These are phyloP conservation scores for Calonectria honghensis DNA, from an alignment of 2,329 filamentous ascomycete species.

Conservation along the genomic window DNA sequence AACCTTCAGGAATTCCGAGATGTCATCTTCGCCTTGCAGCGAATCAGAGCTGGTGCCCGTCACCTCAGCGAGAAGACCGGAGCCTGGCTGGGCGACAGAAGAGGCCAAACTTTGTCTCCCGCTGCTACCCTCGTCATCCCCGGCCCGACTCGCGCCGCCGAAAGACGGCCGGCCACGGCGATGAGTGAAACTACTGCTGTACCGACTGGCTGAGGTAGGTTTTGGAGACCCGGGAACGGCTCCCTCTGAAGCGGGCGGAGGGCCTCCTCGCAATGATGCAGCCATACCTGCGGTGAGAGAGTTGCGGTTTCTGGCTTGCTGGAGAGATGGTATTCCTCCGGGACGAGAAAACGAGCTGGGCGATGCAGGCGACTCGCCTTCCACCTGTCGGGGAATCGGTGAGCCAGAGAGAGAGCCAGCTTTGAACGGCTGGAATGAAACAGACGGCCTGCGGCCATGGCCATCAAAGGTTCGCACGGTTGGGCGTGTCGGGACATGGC, in stretches of 20 bases:
- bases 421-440: conserved; percentile 97
- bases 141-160: conserved; percentile 79
- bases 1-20: conserved; percentile 93
- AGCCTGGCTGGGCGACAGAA: conserved; percentile 83
- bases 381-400: conserved; percentile 73
- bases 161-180: conserved; percentile 86
- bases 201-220: conserved; percentile 85
- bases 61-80: conserved; percentile 84
- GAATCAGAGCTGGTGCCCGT: conserved; percentile 80
- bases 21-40: conserved; percentile 87
- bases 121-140: conserved; percentile 85
- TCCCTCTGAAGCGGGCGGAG: conserved; percentile 77
- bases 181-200: conserved; percentile 96
- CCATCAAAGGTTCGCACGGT: conserved; percentile 70
- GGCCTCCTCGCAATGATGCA: conserved; percentile 80
- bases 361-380: conserved; percentile 73
- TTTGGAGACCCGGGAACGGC: conserved; percentile 86
- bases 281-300: conserved; percentile 86
- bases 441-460: conserved; percentile 82
- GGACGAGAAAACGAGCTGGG: conserved; percentile 71
- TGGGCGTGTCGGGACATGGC: conserved; percentile 57
- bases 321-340: conserved; percentile 68
- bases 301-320: conserved; percentile 78
- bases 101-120: conserved; percentile 85
- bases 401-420: conserved; percentile 95